Evolutionary conservation across 2,329 filamentous ascomycete species (phyloP), one percentile per base, ranked within the genome.

Genomic region (Neurospora sp.): DNA sequence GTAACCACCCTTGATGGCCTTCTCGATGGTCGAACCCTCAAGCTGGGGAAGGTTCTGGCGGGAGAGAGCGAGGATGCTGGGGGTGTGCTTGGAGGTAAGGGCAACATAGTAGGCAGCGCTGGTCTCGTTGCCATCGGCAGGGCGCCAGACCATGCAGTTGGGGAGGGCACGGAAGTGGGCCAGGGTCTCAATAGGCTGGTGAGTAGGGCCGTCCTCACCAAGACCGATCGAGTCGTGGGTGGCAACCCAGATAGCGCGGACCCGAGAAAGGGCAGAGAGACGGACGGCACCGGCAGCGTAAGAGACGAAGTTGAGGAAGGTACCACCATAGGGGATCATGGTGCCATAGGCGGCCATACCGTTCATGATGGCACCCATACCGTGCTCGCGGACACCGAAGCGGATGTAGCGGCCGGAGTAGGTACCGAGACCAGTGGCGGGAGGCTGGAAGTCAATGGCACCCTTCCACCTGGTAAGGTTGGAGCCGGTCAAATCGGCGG

Each of bases 101-200:
- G 94, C 93, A 78, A 97, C 87, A 85, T 98, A 98, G 89, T 98
- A 99, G 76, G 96, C 95, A 78, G 93, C 95, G 80, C 92, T 96
- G 77, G 92, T 96, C 91, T 99, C 96, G 86, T 98, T 98, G 79
- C 95, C 95, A 79, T 98, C 96, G 78, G 96, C 95, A 76, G 96
- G 96, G 80, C 96, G 94, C 96, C 96, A 98, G 78, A 98, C 95
- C 93, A 98, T 97, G 87, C 91, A 92, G 91, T 99, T 99, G 80
- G 96, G 96, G 77, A 98, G 89, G 75, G 96, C 96, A 81, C 96
- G 95, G 93, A 98, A 98, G 85, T 98, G 96, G 72, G 94, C 91
- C 74, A 98, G 90, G 66, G 93, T 97, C 90, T 99, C 96, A 77
- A 99, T 97, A 81, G 96, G 96, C 88, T 99, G 96, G 85, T 99